Evolutionary conservation across 208 protist genomes (phyloP).

Genomic region (Novymonas esmeraldas): DNA sequence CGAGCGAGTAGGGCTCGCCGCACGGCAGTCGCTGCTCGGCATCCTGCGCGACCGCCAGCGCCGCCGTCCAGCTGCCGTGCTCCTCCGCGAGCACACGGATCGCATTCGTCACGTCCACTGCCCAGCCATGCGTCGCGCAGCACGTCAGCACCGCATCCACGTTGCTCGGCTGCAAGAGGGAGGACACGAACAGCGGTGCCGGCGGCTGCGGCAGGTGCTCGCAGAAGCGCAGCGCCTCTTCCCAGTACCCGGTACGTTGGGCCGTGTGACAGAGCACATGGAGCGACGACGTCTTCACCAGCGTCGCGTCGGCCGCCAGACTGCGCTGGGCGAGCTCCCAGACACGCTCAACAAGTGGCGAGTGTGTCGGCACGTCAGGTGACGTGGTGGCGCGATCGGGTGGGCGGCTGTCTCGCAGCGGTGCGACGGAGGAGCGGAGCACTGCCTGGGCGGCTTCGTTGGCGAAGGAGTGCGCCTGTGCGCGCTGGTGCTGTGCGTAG

Average conservation of each 20-base stretch:
- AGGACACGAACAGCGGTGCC: constrained; percentile 75
- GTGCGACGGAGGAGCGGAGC: constrained; percentile 14
- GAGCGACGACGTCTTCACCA: constrained; percentile 66
- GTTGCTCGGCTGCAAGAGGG: constrained; percentile 68
- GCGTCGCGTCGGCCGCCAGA: constrained; percentile 44
- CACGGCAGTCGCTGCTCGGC: constrained; percentile 62
- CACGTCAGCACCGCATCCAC: constrained; percentile 33
- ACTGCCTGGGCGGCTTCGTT: constrained; percentile 28
- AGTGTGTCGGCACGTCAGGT: neutral
- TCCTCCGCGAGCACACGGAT: constrained; percentile 65
- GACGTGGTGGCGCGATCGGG: neutral
- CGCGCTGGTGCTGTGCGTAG: constrained; percentile 28
- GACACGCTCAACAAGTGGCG: constrained; percentile 42
- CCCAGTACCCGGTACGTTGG: constrained; percentile 76
- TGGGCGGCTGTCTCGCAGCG: neutral
- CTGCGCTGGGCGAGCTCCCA: constrained; percentile 51
- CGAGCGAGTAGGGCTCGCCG: constrained; percentile 77
- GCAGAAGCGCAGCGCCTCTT: constrained; percentile 67
- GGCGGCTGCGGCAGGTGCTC: constrained; percentile 48
- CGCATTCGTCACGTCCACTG: constrained; percentile 65
- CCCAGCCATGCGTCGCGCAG: constrained; percentile 51
- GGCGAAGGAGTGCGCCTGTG: constrained; percentile 31
- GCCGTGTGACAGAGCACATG: constrained; percentile 77
- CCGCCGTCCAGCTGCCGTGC: constrained; percentile 70
- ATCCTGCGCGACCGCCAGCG: constrained; percentile 59